Base-by-base conservation (phyloP, 2,329 filamentous ascomycete species). In the Helotiales sp. region DNA sequence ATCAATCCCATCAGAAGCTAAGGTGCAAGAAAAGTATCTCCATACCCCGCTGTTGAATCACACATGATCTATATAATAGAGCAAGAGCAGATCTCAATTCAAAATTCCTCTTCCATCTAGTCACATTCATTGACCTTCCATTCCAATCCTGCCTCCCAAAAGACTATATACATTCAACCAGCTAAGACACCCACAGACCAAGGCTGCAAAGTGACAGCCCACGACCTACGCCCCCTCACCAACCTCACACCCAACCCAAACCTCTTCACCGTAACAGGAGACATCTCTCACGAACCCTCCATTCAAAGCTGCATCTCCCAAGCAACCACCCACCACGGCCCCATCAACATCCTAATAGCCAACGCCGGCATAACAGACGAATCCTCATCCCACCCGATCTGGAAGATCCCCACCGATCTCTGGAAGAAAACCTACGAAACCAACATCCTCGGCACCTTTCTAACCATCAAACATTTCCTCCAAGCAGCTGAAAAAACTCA, bases 401-500 rank as follows among this genome's bases (percentile, higher is more conserved):
- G 80, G 81, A 76, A 82, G 25, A 72, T 82, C 52, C 75, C 78
- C 0, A 63, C 77, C 3, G 74, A 77, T n/a, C 69, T 76, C 0
- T 83, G 80, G 81, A 79, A 83, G 51, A 74, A 76, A 54, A 76
- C 76, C 1, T 81, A 82, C 62, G 70, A 72, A 22, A 73, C 74
- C 22, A 83, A 83, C 60, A 74, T 78, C 15, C 75, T 78, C 15
- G 80, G 79, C 5, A 81, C 79, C 1, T 83, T 81, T 60, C 70
- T 84, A 2, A 80, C 79, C 0, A 78, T 83, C 67, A 84, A 83
- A 63, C 78, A 82, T 58, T 83, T 83, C 66, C 69, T 84, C 5
- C 75, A 71, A 30, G 69, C 71, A 1, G 75, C 78, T 0, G 72
- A 76, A 13, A 82, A 52, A 52, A 33, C 61, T 64, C 75, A 22